Conservation (phyloP, 192 early-diverging fungal genomes). For the Backusella morwellensis region DNA sequence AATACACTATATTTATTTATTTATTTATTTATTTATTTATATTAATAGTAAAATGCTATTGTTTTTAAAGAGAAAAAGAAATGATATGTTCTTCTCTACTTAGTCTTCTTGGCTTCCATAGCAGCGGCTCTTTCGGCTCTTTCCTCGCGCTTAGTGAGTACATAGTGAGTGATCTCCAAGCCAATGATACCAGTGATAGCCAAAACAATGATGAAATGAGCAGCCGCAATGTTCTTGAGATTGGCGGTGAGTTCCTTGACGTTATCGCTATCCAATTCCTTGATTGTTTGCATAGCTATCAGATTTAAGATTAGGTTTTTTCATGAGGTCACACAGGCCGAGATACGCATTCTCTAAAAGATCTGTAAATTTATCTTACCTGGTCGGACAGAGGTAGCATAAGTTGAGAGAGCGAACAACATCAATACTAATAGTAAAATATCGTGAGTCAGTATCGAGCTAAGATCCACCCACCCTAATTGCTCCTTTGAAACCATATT, state of each 20-base stretch:
- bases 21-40: too few species aligned
- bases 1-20: not conserved
- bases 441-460: not conserved
- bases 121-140: constrained; percentile 5
- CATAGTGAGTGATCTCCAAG: constrained; percentile 30
- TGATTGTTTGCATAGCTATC: constrained; percentile 12
- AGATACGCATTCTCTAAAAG: not conserved
- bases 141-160: constrained; percentile 13
- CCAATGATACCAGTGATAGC: constrained; percentile 34
- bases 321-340: not conserved
- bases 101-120: not conserved
- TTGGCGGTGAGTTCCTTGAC: not conserved
- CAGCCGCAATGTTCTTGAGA: constrained; percentile 30
- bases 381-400: constrained; percentile 24
- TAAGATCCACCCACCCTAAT: not conserved
- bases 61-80: not conserved
- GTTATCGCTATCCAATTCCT: not conserved
- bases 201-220: constrained; percentile 25
- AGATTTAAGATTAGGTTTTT: not conserved
- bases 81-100: not conserved
- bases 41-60: not conserved
- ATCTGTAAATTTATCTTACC: constrained; percentile 18
- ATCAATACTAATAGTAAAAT: constrained; percentile 14
- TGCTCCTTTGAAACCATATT: too few species aligned
- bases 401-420: constrained; percentile 29